Conservation (phyloP, 1,284 basidiomycete species). For the Tremellales sp. region DNA sequence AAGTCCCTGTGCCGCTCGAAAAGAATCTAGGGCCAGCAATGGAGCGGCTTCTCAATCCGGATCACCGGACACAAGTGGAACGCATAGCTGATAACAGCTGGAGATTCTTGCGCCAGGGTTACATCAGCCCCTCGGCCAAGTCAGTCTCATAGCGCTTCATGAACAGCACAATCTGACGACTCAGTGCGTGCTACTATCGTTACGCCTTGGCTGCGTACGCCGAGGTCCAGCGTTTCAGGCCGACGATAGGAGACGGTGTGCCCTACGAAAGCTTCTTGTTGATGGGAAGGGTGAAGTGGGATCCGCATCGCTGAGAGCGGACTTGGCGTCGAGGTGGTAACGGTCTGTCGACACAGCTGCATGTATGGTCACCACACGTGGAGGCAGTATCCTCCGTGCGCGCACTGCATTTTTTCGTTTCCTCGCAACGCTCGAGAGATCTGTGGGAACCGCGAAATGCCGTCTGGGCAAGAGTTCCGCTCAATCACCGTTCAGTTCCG, state of each 20-base stretch:
- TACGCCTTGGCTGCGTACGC: constrained; percentile 25
- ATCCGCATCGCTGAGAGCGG: constrained; percentile 29
- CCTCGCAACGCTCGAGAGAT: no score
- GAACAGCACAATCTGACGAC: not conserved
- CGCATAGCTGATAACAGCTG: constrained; percentile 39
- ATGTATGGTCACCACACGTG: no score
- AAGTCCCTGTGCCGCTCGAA: constrained; percentile 24
- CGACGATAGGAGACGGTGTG: constrained; percentile 24
- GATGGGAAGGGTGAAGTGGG: constrained; percentile 38
- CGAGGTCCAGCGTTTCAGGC: constrained; percentile 28
- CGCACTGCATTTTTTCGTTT: no score
- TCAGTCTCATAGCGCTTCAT: constrained; percentile 14
- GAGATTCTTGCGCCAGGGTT: constrained; percentile 34
- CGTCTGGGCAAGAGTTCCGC: no score
- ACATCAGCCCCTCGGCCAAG: constrained; percentile 38
- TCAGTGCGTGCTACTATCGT: constrained; percentile 24
- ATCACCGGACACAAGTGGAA: constrained; percentile 25
- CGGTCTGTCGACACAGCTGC: no score
- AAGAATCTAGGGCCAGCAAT: constrained; percentile 37
- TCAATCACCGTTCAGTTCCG: no score
- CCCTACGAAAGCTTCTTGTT: constrained; percentile 40
- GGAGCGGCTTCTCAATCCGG: constrained; percentile 25
- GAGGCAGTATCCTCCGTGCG: no score
- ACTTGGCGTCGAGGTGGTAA: no score
- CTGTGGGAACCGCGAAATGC: no score